Evolutionary conservation across 305 asterid genomes (phyloP), one percentile per base, ranked within the genome.

Genomic region (Plantago rigida): DNA sequence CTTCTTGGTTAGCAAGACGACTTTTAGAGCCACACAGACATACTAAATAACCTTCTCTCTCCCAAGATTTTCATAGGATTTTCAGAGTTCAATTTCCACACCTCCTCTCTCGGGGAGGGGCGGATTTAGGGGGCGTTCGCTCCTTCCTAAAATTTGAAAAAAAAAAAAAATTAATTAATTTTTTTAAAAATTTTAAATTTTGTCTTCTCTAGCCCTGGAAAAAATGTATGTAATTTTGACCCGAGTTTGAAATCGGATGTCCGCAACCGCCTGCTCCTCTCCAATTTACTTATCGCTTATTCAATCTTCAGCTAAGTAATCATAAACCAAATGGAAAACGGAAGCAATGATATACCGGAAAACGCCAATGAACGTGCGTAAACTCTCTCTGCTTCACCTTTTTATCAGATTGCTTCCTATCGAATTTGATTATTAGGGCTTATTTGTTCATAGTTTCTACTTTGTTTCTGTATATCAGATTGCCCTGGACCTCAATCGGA

Each of bases 401-500:
- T 48, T 14, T 5, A 0, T 31, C 39, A 3, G 15, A 8, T 4
- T 1, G 0, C 36, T 11, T 13, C 1, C 39, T 39, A 7, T 26
- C 14, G 42, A 3, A 0, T 52, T 50, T 19, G 9, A 12, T 24
- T 15, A 53, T 62, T 15, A 46, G 3, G 2, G 28, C 15, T 68
- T n/a, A 22, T n/a, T 15, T 48, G 14, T 22, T 9, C 65, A 4
- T 41, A 28, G 9, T 29, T 9, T 65, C 3, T 14, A 4, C 19
- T 5, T 2, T 13, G 54, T 13, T 28, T 59, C 44, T 39, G 48
- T 13, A 31, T 50, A 71, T 48, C 85, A 89, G 94, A 87, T 75
- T 90, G 97, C 63, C 97, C 97, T 0, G 97, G 97, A 8, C 75
- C 96, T 42, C 59, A 85, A 72, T 87, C 97, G 6, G 97, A 87